A percentile compares a stretch with the other conserved stretches of the same genome.
phyloP scores from a whole-genome alignment of 495 filamentous ascomycete species.

The Massariosphaeria phaeospora region DNA sequence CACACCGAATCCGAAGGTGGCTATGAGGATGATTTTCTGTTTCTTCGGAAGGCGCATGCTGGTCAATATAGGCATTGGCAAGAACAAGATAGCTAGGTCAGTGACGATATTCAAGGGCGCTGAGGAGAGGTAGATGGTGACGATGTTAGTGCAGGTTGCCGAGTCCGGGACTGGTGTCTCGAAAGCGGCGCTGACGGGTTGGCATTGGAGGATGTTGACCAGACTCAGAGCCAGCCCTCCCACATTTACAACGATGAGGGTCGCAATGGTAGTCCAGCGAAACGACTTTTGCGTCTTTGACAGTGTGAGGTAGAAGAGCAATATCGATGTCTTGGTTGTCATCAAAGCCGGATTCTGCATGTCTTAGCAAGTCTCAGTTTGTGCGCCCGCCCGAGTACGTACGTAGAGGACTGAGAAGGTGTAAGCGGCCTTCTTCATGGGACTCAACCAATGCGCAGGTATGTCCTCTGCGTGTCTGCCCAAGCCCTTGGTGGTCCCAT shows the following conservation, averaged over 20 bases:
- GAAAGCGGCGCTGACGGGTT: constrained; percentile 63
- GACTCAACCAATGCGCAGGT: constrained; percentile 40
- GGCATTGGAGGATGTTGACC: constrained; percentile 84
- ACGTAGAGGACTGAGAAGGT: constrained; percentile 80
- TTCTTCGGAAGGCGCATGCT: constrained; percentile 74
- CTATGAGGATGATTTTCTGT: constrained; percentile 76
- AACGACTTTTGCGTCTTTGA: constrained; percentile 70
- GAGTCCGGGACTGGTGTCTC: constrained; percentile 42
- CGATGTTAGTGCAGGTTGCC: constrained; percentile 63
- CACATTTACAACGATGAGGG: constrained; percentile 66
- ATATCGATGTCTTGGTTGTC: constrained; percentile 85
- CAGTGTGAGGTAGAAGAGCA: constrained; percentile 79
- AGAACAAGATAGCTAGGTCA: constrained; percentile 73
- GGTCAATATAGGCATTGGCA: constrained; percentile 85
- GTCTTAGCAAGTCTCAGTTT: constrained; percentile 18
- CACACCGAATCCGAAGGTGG: constrained; percentile 75
- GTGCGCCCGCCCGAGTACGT: constrained; percentile 38
- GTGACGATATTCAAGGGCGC: constrained; percentile 80
- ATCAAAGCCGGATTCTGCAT: constrained; percentile 79
- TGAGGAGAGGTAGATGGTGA: constrained; percentile 78
- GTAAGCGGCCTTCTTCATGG: constrained; percentile 67
- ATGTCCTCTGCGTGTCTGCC: constrained; percentile 71
- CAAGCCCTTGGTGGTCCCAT: constrained; percentile 64
- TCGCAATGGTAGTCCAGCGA: constrained; percentile 63
- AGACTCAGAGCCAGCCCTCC: constrained; percentile 76